Base-by-base conservation (phyloP, 225 moss, liverwort and hornwort species). In the Climacium dendroides region DNA sequence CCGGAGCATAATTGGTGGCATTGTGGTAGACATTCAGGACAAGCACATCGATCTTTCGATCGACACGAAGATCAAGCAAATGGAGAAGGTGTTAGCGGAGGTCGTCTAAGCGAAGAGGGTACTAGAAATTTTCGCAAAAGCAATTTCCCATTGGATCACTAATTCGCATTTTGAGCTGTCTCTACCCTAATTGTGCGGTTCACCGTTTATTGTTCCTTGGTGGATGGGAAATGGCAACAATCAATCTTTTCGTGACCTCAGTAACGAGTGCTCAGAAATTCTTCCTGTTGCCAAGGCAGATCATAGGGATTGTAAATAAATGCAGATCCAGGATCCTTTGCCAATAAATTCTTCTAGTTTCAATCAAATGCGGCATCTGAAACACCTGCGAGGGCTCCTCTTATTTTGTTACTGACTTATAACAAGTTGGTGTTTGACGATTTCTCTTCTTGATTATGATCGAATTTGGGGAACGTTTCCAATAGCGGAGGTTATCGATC, bases 1-100 rank as follows among this genome's bases (percentile, higher is more conserved):
- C 83, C 94, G 96, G 90, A 96, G 94, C 93, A 99, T 99, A 67
- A 94, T 99, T 82, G 98, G 95, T 39, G 98, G 98, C 22, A 92
- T 99, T 84, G 97, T 98, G 57, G 95, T 97, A 69, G 98, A 99
- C 70, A 96, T 97, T 74, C 90, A 95, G 73, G 97, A 99, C 94
- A 97, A 94, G 88, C 97, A 97, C 87, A 99, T 99, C n/a, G 98
- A 99, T 85, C 95, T 99, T 54, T 99, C 95, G 37, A 96, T 99
- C 69, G 94, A 95, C 37, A 96, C 97, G 43, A 93, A 90, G 92
- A 99, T 99, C 94, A 97, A 95, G 91, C 95, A 99, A 84, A 95
- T 99, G 97, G 97, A 99, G 85, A 96, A 96, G 89, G 25, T 96
- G 74, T 90, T 98, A 86, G 96, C 95, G 79, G 96, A 96, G 91